These are phyloP conservation scores for Tetrapisispora arboricola DNA, from an alignment of 805 yeast species.

Conservation along the genomic window DNA sequence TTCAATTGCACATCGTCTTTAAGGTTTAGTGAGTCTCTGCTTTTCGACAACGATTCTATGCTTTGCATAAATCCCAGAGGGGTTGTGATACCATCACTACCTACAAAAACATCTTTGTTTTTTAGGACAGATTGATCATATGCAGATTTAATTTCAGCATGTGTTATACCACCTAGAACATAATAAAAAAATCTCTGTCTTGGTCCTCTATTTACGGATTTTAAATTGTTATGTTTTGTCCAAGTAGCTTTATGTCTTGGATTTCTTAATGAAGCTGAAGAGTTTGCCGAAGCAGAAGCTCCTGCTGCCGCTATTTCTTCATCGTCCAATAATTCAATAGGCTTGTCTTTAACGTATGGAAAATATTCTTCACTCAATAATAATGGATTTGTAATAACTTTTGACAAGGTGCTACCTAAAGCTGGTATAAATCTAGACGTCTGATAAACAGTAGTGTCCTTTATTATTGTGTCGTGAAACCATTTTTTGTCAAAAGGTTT, in stretches of 20 bases:
- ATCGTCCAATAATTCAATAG: constrained; percentile 37
- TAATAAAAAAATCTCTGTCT: constrained; percentile 69
- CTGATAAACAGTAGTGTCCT: constrained; percentile 35
- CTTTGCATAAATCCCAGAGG: constrained; percentile 36
- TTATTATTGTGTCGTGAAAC: constrained; percentile 41
- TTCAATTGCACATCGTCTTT: constrained; percentile 27
- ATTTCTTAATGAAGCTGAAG: constrained; percentile 50
- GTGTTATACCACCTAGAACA: constrained; percentile 83
- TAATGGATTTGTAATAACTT: constrained; percentile 41
- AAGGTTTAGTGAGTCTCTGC: constrained; percentile 36
- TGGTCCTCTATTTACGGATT: constrained; percentile 26
- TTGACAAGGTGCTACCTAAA: constrained; percentile 45
- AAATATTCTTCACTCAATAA: constrained; percentile 43
- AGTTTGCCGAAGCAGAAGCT: constrained; percentile 24
- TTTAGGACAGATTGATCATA: constrained; percentile 54
- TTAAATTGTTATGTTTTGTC: constrained; percentile 39
- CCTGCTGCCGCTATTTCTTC: constrained; percentile 29
- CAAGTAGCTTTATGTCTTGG: constrained; percentile 67
- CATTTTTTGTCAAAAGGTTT: constrained; percentile 40
- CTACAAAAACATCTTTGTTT: constrained; percentile 68
- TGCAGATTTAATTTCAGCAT: constrained; percentile 67
- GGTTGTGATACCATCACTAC: constrained; percentile 64
- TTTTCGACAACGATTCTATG: constrained; percentile 29
- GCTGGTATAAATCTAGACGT: constrained; percentile 71
- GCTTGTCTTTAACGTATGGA: constrained; percentile 70